Evolutionary conservation across 371 early-diverging fungal species (phyloP).

Genomic region (Amoeboradix gromovi): DNA sequence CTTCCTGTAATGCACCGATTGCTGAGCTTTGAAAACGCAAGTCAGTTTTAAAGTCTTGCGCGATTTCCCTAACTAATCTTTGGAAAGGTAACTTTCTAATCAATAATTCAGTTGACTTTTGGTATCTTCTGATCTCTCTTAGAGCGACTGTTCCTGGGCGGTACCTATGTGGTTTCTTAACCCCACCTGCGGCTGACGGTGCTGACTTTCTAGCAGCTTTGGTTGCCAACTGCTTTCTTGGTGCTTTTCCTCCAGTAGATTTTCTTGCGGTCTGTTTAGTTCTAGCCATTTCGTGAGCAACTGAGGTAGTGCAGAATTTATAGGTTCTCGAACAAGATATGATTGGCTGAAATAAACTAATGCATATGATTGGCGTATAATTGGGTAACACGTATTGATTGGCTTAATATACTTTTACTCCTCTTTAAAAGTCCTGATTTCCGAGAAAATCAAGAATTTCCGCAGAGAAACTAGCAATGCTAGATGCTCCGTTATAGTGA

Average conservation of each 20-base stretch:
- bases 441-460: too few relatives aligned
- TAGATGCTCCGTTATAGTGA: too few relatives aligned
- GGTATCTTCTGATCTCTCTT: constrained; percentile 36
- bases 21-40: constrained; percentile 15
- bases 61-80: constrained; percentile 13
- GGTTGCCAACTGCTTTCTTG: constrained; percentile 87
- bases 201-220: constrained; percentile 77
- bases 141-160: constrained; percentile 34
- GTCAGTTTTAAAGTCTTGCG: constrained; percentile 11
- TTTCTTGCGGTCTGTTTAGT: constrained; percentile 97
- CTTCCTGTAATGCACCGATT: constrained; percentile 16
- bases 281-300: constrained; percentile 82
- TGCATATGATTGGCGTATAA: too few relatives aligned
- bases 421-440: too few relatives aligned
- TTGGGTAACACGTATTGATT: too few relatives aligned
- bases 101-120: constrained; percentile 31
- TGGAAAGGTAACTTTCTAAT: constrained; percentile 37
- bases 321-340: too few relatives aligned
- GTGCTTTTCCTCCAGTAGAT: constrained; percentile 92
- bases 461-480: too few relatives aligned
- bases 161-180: too few relatives aligned
- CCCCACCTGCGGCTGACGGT: constrained; percentile 25
- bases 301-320: too few relatives aligned
- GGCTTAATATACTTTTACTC: too few relatives aligned
- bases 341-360: too few relatives aligned